These are phyloP conservation scores for Entomortierella chlamydospora DNA, from an alignment of 192 early-diverging fungal species.

Conservation along the genomic window DNA sequence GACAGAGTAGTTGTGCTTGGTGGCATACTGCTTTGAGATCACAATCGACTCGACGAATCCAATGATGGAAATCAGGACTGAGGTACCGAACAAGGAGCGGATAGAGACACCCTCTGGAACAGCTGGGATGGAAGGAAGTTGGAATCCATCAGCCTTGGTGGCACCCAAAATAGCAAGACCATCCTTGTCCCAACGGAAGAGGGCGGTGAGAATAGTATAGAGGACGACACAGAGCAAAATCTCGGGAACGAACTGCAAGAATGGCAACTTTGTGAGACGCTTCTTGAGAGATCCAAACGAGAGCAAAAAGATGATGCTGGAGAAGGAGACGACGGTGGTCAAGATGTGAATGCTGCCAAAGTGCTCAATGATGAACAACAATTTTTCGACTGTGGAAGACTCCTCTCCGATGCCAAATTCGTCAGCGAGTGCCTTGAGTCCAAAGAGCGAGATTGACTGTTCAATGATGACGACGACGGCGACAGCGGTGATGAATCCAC, in stretches of 20 bases:
- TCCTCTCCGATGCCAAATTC: slow-evolving; percentile 65
- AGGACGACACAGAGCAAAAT: slow-evolving; percentile 88
- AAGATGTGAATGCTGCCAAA: slow-evolving; percentile 73
- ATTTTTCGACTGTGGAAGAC: slow-evolving; percentile 83
- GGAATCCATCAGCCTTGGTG: slow-evolving; percentile 74
- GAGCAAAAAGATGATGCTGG: slow-evolving; percentile 78
- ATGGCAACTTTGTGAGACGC: slow-evolving; percentile 57
- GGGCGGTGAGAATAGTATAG: slow-evolving; percentile 72
- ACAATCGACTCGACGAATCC: slow-evolving; percentile 98
- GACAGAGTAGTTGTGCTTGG: slow-evolving; percentile 91
- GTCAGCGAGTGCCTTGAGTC: slow-evolving; percentile 59
- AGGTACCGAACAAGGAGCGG: slow-evolving; percentile 80
- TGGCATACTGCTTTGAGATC: slow-evolving; percentile 92
- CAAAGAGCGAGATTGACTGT: slow-evolving; percentile 84
- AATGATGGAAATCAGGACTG: slow-evolving; percentile 93
- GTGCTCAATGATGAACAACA: slow-evolving; percentile 74
- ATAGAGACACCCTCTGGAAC: slow-evolving; percentile 68
- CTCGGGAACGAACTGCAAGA: slow-evolving; percentile 89
- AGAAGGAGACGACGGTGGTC: slow-evolving; percentile 78
- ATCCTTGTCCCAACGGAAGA: slow-evolving; percentile 77
- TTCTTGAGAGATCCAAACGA: slow-evolving; percentile 66
- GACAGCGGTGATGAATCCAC: slow-evolving; percentile 96
- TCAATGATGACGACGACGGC: slow-evolving; percentile 93
- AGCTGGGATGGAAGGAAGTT: slow-evolving; percentile 71
- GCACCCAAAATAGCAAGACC: slow-evolving; percentile 84